These are phyloP conservation scores for Stemphylium beticola DNA, from an alignment of 2,329 filamentous ascomycete species.

Conservation along the genomic window DNA sequence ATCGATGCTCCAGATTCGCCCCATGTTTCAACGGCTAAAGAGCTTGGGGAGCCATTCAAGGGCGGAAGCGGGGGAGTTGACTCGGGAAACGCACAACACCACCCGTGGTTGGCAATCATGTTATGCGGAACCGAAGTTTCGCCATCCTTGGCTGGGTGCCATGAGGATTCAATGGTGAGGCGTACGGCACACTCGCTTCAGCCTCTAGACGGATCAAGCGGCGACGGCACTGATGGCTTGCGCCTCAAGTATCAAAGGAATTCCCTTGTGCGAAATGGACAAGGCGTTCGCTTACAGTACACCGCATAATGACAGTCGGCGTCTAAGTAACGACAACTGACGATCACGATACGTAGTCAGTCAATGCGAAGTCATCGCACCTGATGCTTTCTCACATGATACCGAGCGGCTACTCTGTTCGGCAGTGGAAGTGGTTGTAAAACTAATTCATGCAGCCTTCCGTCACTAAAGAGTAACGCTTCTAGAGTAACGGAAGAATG, in stretches of 20 bases:
- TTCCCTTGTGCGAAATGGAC: not conserved
- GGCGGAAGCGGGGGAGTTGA: constrained; percentile 15
- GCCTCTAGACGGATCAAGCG: constrained; percentile 3
- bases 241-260: not conserved
- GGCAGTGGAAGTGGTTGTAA: constrained; percentile 2
- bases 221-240: constrained; percentile 1
- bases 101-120: constrained; percentile 22
- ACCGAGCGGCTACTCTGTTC: not conserved
- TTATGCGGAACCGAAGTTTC: constrained; percentile 4
- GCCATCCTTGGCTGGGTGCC: constrained; percentile 3
- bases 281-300: constrained; percentile 1
- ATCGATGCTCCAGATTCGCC: constrained; percentile 11
- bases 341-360: not conserved
- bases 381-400: not conserved
- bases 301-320: constrained; percentile 6
- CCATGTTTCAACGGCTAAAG: constrained; percentile 12
- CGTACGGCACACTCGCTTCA: constrained; percentile 8
- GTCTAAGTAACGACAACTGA: not conserved
- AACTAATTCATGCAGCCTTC: constrained; percentile 20
- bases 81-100: constrained; percentile 26
- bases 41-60: constrained; percentile 3
- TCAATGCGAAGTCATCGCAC: not conserved
- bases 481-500: constrained; percentile 19
- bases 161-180: constrained; percentile 14
- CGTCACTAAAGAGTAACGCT: constrained; percentile 10